These are phyloP conservation scores for Argentina anserina DNA, from an alignment of 306 rosid species.

Conservation along the genomic window DNA sequence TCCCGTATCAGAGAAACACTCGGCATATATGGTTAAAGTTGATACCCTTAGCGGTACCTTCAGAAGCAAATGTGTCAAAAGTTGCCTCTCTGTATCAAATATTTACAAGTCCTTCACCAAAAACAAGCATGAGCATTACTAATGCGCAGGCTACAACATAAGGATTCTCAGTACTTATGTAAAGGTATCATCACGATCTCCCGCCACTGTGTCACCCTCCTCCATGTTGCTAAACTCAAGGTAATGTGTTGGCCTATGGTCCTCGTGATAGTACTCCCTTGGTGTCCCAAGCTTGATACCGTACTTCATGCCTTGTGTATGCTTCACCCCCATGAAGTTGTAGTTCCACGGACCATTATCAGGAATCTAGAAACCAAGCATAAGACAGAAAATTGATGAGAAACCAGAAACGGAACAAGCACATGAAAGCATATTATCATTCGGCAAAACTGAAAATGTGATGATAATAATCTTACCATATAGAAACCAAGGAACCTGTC, in stretches of 20 bases:
- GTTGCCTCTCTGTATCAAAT: background rate
- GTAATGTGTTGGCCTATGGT: slow-evolving; percentile 95
- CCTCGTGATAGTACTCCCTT: slow-evolving; percentile 85
- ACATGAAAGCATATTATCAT: background rate
- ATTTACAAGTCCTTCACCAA: slow-evolving; percentile 9
- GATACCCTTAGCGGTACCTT: background rate
- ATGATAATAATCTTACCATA: slow-evolving; percentile 54
- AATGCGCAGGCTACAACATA: background rate
- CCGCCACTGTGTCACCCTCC: slow-evolving; percentile 82
- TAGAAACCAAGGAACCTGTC: slow-evolving; percentile 98
- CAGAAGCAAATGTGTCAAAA: background rate
- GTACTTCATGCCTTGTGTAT: slow-evolving; percentile 83
- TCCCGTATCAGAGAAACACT: background rate
- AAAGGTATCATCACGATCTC: slow-evolving; percentile 86
- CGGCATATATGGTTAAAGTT: background rate
- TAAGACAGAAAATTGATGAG: slow-evolving; percentile 2
- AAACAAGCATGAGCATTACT: background rate
- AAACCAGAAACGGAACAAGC: background rate
- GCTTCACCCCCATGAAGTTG: slow-evolving; percentile 98
- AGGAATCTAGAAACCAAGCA: slow-evolving; percentile 52
- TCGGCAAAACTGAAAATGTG: background rate
- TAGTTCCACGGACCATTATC: slow-evolving; percentile 99
- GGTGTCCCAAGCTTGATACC: slow-evolving; percentile 92
- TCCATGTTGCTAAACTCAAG: slow-evolving; percentile 92
- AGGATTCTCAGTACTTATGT: slow-evolving; percentile 13